Evolutionary conservation across 768 basidiomycete genomes (phyloP).

Genomic region (Postia placenta): DNA sequence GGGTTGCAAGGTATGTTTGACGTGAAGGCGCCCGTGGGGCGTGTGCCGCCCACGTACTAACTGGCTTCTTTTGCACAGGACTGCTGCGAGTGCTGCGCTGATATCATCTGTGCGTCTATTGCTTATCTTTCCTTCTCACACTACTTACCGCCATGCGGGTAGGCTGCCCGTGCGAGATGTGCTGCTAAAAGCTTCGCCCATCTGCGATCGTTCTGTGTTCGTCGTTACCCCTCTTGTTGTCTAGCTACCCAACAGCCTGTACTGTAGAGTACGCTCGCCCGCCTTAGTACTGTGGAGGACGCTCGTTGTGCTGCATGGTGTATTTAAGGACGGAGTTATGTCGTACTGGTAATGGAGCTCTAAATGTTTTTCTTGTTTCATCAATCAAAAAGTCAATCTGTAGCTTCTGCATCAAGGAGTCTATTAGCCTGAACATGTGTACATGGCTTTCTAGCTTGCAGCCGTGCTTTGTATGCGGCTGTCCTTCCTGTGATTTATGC

Average conservation of each 20-base stretch:
- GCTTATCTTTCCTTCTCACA: not conserved
- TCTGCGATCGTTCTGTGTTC: not conserved
- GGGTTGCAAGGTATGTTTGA: slow-evolving; percentile 56
- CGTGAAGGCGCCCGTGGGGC: not conserved
- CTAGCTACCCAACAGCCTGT: not conserved
- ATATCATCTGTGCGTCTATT: slow-evolving; percentile 58
- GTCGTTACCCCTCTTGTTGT: not conserved
- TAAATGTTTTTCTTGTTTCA: too few relatives aligned
- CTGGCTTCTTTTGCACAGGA: slow-evolving; percentile 33
- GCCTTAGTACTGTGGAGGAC: not conserved
- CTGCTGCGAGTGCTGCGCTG: slow-evolving; percentile 65
- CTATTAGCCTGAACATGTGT: too few relatives aligned
- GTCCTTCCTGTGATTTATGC: too few relatives aligned
- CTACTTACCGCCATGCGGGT: not conserved
- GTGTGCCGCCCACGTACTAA: not conserved
- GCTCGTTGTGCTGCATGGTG: too few relatives aligned
- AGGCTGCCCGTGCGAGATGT: slow-evolving; percentile 83
- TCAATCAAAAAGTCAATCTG: too few relatives aligned
- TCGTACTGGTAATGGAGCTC: too few relatives aligned
- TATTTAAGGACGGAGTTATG: too few relatives aligned
- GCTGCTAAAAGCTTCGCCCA: slow-evolving; percentile 37
- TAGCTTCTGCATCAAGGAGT: too few relatives aligned
- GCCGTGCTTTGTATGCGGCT: too few relatives aligned
- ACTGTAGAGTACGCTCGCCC: not conserved
- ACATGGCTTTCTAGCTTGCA: too few relatives aligned